These are phyloP conservation scores for Paxillus involutus DNA, from an alignment of 768 basidiomycete genomes.

Conservation along the genomic window DNA sequence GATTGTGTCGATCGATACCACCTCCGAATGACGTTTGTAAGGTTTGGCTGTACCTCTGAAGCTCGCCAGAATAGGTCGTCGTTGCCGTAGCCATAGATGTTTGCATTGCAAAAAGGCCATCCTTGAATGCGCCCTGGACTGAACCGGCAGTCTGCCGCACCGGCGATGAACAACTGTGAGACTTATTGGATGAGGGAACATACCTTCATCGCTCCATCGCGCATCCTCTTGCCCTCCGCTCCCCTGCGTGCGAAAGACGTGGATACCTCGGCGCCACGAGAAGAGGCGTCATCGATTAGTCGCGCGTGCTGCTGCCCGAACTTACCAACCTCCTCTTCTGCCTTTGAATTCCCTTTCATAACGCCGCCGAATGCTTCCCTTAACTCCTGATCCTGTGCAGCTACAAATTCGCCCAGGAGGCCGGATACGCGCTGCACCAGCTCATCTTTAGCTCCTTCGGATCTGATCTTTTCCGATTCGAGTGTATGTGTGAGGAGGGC, in stretches of 20 bases:
- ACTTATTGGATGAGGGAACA: neutral
- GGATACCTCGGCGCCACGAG: slow-evolving; percentile 42
- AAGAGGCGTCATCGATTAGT: slow-evolving; percentile 41
- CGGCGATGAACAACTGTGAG: slow-evolving; percentile 11
- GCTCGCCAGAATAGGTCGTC: slow-evolving; percentile 48
- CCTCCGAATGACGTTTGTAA: slow-evolving; percentile 42
- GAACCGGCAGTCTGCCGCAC: slow-evolving; percentile 39
- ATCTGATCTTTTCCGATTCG: slow-evolving; percentile 62
- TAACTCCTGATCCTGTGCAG: slow-evolving; percentile 65
- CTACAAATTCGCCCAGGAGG: slow-evolving; percentile 69
- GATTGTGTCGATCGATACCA: slow-evolving; percentile 63
- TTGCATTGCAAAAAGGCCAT: slow-evolving; percentile 46
- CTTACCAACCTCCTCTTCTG: slow-evolving; percentile 47
- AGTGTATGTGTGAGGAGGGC: slow-evolving; percentile 57
- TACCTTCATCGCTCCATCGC: slow-evolving; percentile 64
- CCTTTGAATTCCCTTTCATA: slow-evolving; percentile 54
- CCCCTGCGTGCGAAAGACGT: slow-evolving; percentile 43
- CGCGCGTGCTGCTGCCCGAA: slow-evolving; percentile 51
- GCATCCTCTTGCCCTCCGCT: slow-evolving; percentile 51
- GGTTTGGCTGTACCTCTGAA: slow-evolving; percentile 47
- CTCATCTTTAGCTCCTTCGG: slow-evolving; percentile 68
- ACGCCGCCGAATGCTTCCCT: slow-evolving; percentile 55
- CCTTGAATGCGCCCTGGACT: slow-evolving; percentile 40
- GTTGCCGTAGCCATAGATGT: slow-evolving; percentile 45
- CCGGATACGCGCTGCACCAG: slow-evolving; percentile 73